Conservation (phyloP, 78 protist genomes). For the Isochrysis galbana region DNA sequence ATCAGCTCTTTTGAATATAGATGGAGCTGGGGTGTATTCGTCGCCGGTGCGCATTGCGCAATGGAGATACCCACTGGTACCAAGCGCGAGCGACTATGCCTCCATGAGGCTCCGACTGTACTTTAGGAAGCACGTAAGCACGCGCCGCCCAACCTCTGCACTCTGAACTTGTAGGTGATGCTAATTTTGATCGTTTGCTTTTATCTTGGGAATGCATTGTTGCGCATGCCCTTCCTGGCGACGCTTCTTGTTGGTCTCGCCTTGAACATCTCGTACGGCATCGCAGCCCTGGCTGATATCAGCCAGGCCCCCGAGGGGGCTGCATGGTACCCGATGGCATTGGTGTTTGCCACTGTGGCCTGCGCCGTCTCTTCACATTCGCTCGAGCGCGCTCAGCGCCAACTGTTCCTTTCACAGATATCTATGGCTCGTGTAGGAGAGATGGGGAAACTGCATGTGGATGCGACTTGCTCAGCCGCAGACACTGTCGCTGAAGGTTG, state of each 20-base stretch:
- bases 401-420: not conserved
- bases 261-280: not conserved
- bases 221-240: not conserved
- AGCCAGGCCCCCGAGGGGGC: not conserved
- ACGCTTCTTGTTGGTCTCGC: not conserved
- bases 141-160: too few relatives aligned
- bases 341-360: not conserved
- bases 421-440: too few relatives aligned
- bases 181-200: not conserved
- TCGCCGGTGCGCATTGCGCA: not conserved
- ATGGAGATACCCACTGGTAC: too few relatives aligned
- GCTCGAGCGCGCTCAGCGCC: conserved; percentile 10
- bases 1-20: too few relatives aligned
- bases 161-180: too few relatives aligned
- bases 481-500: not conserved
- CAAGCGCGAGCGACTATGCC: too few relatives aligned
- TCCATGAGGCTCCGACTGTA: too few relatives aligned
- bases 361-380: not conserved
- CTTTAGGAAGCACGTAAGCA: too few relatives aligned
- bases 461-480: not conserved
- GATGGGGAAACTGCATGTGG: too few relatives aligned
- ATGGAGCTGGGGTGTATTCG: not conserved
- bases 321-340: not conserved
- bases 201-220: not conserved
- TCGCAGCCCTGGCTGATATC: not conserved